Conservation (phyloP, 805 yeast genomes). For the Tetrapisispora pingtungensis region DNA sequence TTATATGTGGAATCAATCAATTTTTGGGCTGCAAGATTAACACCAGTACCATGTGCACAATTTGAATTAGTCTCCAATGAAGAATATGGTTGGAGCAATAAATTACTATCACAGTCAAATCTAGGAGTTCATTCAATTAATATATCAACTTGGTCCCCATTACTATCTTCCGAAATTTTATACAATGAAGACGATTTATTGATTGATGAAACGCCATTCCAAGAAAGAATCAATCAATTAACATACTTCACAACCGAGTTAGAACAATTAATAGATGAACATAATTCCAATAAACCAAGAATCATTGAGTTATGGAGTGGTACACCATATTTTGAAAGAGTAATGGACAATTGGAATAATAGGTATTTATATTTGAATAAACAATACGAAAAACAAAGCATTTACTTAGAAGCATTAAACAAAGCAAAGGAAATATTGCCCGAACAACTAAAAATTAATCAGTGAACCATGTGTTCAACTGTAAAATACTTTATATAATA, state of each 20-base stretch:
- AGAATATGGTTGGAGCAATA: slow-evolving; percentile 69
- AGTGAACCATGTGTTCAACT: too few relatives aligned
- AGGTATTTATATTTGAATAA: slow-evolving; percentile 31
- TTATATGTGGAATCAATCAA: slow-evolving; percentile 71
- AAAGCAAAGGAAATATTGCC: slow-evolving; percentile 12
- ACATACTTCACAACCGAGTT: slow-evolving; percentile 33
- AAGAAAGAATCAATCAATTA: slow-evolving; percentile 17
- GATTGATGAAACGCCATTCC: slow-evolving; percentile 3
- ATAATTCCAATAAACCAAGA: slow-evolving; percentile 32
- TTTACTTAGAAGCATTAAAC: slow-evolving; percentile 28
- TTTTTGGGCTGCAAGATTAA: slow-evolving; percentile 82
- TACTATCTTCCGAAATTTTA: slow-evolving; percentile 14
- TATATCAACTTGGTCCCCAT: slow-evolving; percentile 17
- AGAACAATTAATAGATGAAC: slow-evolving; percentile 33
- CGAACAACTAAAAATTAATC: not conserved
- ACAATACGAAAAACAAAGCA: slow-evolving; percentile 29
- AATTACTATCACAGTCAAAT: slow-evolving; percentile 6
- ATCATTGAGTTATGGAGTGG: slow-evolving; percentile 31
- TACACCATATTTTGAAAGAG: slow-evolving; percentile 18
- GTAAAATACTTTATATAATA: too few relatives aligned
- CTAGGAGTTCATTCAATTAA: not conserved
- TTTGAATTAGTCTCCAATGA: slow-evolving; percentile 60
- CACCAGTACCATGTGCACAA: slow-evolving; percentile 64
- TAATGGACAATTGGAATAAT: slow-evolving; percentile 35
- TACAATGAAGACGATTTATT: slow-evolving; percentile 11